Evolutionary conservation across 2,329 filamentous ascomycete genomes (phyloP).

Genomic region (Pochonia chlamydosporia): DNA sequence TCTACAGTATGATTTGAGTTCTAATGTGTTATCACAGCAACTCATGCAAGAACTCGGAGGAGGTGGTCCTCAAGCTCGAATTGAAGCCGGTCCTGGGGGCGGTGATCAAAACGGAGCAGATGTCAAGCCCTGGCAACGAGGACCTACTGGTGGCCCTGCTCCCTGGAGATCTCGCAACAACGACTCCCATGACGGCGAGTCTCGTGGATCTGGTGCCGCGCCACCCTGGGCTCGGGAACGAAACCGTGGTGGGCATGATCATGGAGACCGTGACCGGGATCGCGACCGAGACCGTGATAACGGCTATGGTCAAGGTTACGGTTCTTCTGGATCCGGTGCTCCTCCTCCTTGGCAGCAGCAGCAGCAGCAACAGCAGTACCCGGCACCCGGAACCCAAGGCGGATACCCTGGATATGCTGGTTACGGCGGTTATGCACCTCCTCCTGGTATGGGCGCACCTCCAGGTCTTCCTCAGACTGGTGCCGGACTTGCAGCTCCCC

Average conservation of each 20-base stretch:
- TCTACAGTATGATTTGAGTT: conserved; percentile 11
- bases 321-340: conserved; percentile 19
- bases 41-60: conserved; percentile 97
- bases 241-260: conserved; percentile 40
- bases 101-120: conserved; percentile 49
- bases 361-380: conserved; percentile 34
- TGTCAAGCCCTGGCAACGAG: conserved; percentile 82
- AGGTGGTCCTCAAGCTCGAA: conserved; percentile 67
- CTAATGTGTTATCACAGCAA: conserved; percentile 56
- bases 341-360: conserved; percentile 38
- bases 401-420: conserved; percentile 50
- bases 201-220: conserved; percentile 39
- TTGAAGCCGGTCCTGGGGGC: conserved; percentile 73
- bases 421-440: conserved; percentile 41
- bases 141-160: conserved; percentile 75
- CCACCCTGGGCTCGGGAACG: conserved; percentile 61
- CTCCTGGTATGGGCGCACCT: conserved; percentile 34
- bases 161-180: conserved; percentile 64
- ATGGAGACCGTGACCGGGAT: conserved; percentile 19
- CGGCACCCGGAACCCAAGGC: conserved; percentile 45
- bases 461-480: conserved; percentile 36
- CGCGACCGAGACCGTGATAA: conserved; percentile 13
- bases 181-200: conserved; percentile 41
- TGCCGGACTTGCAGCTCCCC: conserved; percentile 46
- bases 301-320: conserved; percentile 19